phyloP scores from a whole-genome alignment of 495 filamentous ascomycete species.

The Penicillium cosmopolitanum region DNA sequence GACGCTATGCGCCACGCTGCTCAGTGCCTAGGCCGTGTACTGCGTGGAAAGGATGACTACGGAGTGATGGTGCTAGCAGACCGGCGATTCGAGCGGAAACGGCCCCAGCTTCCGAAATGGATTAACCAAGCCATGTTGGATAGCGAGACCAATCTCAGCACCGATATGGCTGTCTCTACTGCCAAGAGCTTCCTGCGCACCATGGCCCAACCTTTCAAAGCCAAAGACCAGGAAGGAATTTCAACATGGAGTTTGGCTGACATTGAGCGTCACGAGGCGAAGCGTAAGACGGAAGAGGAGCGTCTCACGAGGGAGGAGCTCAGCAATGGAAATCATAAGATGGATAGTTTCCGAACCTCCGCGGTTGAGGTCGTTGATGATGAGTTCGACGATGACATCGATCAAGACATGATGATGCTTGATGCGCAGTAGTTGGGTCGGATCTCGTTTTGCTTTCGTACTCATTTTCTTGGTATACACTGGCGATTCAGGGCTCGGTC shows the following conservation, averaged over 20 bases:
- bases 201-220: conserved; percentile 88
- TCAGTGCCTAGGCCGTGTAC: conserved; percentile 93
- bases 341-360: conserved; percentile 28
- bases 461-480: conserved; percentile 8
- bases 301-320: conserved; percentile 43
- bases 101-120: conserved; percentile 92
- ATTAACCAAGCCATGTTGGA: conserved; percentile 88
- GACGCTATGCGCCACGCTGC: conserved; percentile 98
- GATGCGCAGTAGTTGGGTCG: conserved; percentile 51
- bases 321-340: conserved; percentile 30
- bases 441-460: conserved; percentile 3
- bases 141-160: conserved; percentile 83
- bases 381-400: conserved; percentile 66
- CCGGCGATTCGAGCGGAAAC: conserved; percentile 85
- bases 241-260: conserved; percentile 87
- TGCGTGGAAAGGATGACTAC: conserved; percentile 97
- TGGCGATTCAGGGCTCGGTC: conserved; percentile 6
- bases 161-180: conserved; percentile 89
- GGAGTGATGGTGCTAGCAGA: conserved; percentile 98
- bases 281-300: conserved; percentile 75
- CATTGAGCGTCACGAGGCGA: conserved; percentile 65
- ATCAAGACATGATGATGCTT: conserved; percentile 63
- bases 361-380: conserved; percentile 33
- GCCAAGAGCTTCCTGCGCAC: conserved; percentile 86
- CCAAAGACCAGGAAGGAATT: conserved; percentile 84